These are phyloP conservation scores for Zygotorulaspora sp. DNA, from an alignment of 805 yeast species.

Conservation along the genomic window DNA sequence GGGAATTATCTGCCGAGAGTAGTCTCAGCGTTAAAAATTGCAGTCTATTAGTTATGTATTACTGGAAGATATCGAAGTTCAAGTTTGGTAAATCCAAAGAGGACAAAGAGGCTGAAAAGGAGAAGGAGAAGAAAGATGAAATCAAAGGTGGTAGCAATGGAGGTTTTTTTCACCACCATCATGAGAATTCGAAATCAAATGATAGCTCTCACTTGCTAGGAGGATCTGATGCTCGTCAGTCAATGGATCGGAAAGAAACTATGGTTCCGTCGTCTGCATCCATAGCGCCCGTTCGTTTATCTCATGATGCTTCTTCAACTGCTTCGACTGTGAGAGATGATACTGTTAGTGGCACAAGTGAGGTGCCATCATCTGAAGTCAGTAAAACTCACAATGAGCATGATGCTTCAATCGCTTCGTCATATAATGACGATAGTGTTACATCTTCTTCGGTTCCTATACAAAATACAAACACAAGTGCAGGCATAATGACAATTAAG, in stretches of 20 bases:
- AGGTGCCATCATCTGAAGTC: conserved; percentile 5
- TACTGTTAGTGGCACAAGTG: conserved; percentile 4
- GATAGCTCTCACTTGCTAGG: conserved; percentile 2
- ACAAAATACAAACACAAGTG: conserved; percentile 36
- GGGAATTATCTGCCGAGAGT: no score
- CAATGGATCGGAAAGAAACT: conserved; percentile 28
- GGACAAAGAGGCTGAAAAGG: conserved; percentile 26
- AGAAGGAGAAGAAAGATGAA: conserved; percentile 13
- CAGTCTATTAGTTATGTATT: conserved; percentile 21
- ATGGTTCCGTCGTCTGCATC: conserved; percentile 29
- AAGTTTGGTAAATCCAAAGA: conserved; percentile 35
- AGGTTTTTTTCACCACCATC: conserved; percentile 15
- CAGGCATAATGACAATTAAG: conserved; percentile 75
- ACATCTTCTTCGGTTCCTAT: conserved; percentile 7
- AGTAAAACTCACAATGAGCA: conserved; percentile 9
- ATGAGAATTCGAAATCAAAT: conserved; percentile 5
- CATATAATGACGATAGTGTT: conserved; percentile 5
- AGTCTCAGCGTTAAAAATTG: background rate
- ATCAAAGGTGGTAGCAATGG: conserved; percentile 9
- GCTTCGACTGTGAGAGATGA: conserved; percentile 22
- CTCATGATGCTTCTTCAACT: conserved; percentile 25
- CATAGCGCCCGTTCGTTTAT: conserved; percentile 26
- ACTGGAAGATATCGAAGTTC: conserved; percentile 34
- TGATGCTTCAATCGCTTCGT: conserved; percentile 5
- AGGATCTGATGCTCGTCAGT: conserved; percentile 6